Percentiles rank a stretch among this genome's conserved stretches.
Evolutionary conservation across 139 green algal species (phyloP).

Genomic region (Auxenochlorella pyrenoidosa): DNA sequence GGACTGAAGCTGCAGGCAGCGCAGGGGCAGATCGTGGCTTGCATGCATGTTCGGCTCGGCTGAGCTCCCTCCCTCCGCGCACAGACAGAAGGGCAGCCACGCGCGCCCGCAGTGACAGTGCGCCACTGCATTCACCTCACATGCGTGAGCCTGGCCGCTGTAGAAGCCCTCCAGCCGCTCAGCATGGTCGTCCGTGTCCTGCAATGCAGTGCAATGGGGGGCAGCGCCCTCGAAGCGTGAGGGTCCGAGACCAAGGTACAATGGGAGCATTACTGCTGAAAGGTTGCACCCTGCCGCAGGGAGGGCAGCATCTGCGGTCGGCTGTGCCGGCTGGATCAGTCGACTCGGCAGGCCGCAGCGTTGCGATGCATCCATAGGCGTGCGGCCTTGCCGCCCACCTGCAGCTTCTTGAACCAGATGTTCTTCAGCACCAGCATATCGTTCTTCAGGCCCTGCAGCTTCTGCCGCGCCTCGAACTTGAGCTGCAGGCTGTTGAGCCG

Average conservation of each 20-base stretch:
- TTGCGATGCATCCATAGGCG: no score
- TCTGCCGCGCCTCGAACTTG: constrained; percentile 34
- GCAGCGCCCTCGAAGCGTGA: no score
- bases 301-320: neutral
- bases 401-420: constrained; percentile 86
- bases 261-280: no score
- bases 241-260: no score
- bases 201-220: neutral
- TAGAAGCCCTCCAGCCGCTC: constrained; percentile 90
- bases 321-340: no score
- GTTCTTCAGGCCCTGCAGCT: constrained; percentile 33
- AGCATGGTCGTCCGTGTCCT: constrained; percentile 72
- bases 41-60: no score
- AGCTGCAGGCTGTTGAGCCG: constrained; percentile 24
- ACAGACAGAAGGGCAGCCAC: no score
- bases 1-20: no score
- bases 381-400: neutral
- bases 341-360: no score
- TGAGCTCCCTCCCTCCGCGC: no score
- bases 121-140: constrained; percentile 57
- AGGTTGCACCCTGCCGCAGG: neutral
- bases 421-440: constrained; percentile 63
- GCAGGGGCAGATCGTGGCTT: no score
- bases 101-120: no score
- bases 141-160: constrained; percentile 76